Conservation (phyloP, 306 rosid genomes). For the barrel medic (Medicago truncatula) region DNA sequence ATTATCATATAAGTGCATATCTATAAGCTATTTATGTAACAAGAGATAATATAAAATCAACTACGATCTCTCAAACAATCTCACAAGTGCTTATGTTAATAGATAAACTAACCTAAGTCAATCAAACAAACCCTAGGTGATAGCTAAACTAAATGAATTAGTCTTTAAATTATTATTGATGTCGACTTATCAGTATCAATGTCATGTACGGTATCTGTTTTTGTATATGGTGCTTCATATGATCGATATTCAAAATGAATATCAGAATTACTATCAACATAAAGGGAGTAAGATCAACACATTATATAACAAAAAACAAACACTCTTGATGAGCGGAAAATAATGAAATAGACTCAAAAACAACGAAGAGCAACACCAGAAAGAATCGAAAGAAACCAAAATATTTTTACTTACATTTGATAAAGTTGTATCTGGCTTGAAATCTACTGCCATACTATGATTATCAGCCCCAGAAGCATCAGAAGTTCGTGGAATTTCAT, state of each 20-base stretch:
- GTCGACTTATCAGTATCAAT: neutral
- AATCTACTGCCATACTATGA: neutral
- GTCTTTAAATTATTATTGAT: neutral
- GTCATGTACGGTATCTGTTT: neutral
- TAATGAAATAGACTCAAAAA: neutral
- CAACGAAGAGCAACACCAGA: neutral
- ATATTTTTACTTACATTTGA: conserved; percentile 50
- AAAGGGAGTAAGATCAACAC: neutral
- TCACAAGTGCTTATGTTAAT: neutral
- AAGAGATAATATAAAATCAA: no score
- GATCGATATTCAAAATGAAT: neutral
- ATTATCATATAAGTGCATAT: no score
- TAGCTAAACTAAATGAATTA: neutral
- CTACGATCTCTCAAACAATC: neutral
- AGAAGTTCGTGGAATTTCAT: conserved; percentile 31
- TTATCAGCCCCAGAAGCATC: conserved; percentile 25
- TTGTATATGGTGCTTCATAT: neutral
- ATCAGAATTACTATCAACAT: neutral
- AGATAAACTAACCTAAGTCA: neutral
- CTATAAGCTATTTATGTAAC: no score
- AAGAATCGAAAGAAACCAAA: conserved; percentile 4
- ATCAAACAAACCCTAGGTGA: neutral
- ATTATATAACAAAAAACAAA: neutral
- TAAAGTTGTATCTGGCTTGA: conserved; percentile 8
- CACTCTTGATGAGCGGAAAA: neutral